These are phyloP conservation scores for Rosa persica DNA, from an alignment of 306 rosid genomes.

Conservation along the genomic window DNA sequence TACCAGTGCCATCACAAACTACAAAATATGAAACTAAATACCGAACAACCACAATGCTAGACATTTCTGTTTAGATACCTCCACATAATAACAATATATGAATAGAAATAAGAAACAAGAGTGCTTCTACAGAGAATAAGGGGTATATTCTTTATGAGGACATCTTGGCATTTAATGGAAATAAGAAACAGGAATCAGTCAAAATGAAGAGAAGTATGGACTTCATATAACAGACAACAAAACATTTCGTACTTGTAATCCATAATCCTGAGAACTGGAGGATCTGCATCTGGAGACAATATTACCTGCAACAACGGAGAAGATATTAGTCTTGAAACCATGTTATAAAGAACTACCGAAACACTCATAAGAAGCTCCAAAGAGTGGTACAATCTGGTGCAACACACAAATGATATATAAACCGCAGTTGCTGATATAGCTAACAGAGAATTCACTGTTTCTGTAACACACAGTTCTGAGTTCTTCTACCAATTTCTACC, in stretches of 20 bases:
- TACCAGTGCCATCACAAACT: background rate
- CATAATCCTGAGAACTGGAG: conserved; percentile 93
- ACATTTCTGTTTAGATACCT: background rate
- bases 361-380: conserved; percentile 10
- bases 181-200: background rate
- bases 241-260: conserved; percentile 65
- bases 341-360: background rate
- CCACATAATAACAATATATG: background rate
- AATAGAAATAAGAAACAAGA: too few relatives aligned
- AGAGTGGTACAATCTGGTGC: background rate
- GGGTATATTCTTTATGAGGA: background rate
- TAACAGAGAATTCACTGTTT: background rate
- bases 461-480: background rate
- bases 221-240: background rate
- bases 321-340: conserved; percentile 9
- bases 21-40: conserved; percentile 7
- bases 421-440: background rate
- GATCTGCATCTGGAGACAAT: conserved; percentile 91
- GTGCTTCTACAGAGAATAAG: too few relatives aligned
- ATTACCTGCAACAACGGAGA: conserved; percentile 60
- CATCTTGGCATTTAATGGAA: conserved; percentile 1
- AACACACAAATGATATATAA: background rate
- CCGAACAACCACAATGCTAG: conserved; percentile 4
- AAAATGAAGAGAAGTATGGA: background rate
- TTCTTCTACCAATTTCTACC: too few relatives aligned